Conservation (phyloP, 2,329 filamentous ascomycete species). For the Aspergillus pseudonomiae region DNA sequence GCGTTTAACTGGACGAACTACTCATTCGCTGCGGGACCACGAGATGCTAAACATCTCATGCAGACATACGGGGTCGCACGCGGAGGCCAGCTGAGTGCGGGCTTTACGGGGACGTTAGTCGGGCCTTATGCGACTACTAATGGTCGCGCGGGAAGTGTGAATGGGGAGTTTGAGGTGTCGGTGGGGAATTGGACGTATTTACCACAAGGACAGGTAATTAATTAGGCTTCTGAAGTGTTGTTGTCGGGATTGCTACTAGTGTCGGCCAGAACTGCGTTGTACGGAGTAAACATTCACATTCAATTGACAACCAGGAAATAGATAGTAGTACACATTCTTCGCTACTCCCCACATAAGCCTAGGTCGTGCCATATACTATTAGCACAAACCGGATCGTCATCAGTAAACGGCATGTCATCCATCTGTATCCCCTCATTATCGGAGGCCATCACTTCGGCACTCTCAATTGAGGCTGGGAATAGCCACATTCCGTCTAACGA, state of each 20-base stretch:
- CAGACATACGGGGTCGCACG: neutral
- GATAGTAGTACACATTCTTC: neutral
- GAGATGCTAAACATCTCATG: neutral
- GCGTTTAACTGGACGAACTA: neutral
- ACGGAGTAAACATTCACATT: neutral
- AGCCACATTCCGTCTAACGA: neutral
- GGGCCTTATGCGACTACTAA: neutral
- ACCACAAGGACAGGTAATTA: neutral
- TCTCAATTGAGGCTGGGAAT: neutral
- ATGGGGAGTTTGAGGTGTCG: neutral
- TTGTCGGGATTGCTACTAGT: too few species aligned
- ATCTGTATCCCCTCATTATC: neutral
- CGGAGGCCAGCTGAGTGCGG: neutral
- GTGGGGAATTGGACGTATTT: neutral
- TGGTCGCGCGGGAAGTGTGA: neutral
- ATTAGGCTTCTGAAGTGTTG: neutral
- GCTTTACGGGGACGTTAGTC: neutral
- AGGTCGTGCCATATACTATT: neutral
- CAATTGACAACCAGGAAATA: neutral
- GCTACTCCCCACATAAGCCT: neutral
- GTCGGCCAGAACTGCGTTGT: too few species aligned
- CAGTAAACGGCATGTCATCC: neutral
- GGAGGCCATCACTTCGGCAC: neutral
- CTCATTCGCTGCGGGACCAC: neutral
- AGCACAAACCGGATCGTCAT: neutral